A percentile compares a stretch with the other conserved stretches of the same genome.
Evolutionary conservation across 2,329 filamentous ascomycete genomes (phyloP).

Genomic region (Periconia macrospinosa): DNA sequence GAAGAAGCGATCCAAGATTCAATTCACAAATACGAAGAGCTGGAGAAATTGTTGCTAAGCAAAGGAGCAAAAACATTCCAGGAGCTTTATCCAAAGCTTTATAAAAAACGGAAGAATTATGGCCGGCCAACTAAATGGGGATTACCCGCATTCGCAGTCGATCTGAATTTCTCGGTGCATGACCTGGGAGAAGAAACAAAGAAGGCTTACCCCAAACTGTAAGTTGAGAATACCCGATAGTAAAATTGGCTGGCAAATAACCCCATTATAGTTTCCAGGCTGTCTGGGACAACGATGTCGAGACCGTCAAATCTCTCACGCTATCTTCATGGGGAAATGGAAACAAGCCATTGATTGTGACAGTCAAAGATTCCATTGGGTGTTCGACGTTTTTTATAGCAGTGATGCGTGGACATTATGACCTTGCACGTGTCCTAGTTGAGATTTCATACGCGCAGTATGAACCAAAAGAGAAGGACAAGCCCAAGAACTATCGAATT

Average conservation of each 20-base stretch:
- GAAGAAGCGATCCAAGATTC: conserved; percentile 56
- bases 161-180: conserved; percentile 54
- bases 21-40: conserved; percentile 55
- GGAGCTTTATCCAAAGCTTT: conserved; percentile 60
- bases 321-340: conserved; percentile 60
- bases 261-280: conserved; percentile 64
- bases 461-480: conserved; percentile 53
- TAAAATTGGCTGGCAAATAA: background rate
- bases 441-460: conserved; percentile 73
- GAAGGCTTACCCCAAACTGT: conserved; percentile 66
- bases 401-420: conserved; percentile 65
- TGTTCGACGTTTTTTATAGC: conserved; percentile 70
- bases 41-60: conserved; percentile 58
- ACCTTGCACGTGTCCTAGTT: conserved; percentile 66
- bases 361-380: conserved; percentile 55
- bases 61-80: conserved; percentile 68
- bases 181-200: conserved; percentile 57
- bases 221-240: conserved; percentile 36
- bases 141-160: conserved; percentile 46
- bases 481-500: conserved; percentile 53
- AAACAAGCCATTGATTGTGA: conserved; percentile 61
- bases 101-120: background rate
- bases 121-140: background rate
- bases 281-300: conserved; percentile 69
- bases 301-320: conserved; percentile 66